A percentile compares a stretch with the other conserved stretches of the same genome.
Evolutionary conservation across 768 basidiomycete species (phyloP).

Genomic region (Boletus sensibilis): DNA sequence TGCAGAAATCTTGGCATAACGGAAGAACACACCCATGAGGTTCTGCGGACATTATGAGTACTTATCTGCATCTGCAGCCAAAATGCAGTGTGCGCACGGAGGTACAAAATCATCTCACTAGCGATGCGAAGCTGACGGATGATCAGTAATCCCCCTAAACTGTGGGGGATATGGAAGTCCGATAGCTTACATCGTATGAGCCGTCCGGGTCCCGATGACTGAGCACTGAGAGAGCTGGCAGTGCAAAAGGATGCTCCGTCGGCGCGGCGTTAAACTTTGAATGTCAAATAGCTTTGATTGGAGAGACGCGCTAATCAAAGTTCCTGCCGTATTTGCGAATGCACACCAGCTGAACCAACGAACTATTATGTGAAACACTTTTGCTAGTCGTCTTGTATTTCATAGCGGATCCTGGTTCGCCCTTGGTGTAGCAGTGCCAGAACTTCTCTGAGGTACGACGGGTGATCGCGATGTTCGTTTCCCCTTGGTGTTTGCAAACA

Average conservation of each 20-base stretch:
- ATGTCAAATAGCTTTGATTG: not conserved
- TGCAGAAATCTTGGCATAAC: not conserved
- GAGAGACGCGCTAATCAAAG: not conserved
- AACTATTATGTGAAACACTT: too few species aligned
- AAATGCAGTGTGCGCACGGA: not conserved
- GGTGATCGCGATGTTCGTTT: too few species aligned
- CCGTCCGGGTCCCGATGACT: not conserved
- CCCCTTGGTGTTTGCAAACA: too few species aligned
- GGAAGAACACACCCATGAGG: not conserved
- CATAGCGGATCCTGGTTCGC: too few species aligned
- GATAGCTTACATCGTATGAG: not conserved
- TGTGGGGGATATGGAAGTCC: not conserved
- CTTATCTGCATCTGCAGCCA: not conserved
- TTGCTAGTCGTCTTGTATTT: too few species aligned
- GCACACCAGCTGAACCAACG: not conserved
- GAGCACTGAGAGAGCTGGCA: not conserved
- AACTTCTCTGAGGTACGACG: too few species aligned
- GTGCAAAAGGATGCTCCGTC: not conserved
- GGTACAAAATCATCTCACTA: not conserved
- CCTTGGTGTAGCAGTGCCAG: too few species aligned
- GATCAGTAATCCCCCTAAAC: not conserved
- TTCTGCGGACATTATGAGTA: slow-evolving; percentile 9
- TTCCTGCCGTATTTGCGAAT: too few species aligned
- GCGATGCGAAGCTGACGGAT: not conserved
- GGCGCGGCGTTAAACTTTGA: not conserved